These are phyloP conservation scores for Erucastrum elatum DNA, from an alignment of 345 rosid species.

Conservation along the genomic window DNA sequence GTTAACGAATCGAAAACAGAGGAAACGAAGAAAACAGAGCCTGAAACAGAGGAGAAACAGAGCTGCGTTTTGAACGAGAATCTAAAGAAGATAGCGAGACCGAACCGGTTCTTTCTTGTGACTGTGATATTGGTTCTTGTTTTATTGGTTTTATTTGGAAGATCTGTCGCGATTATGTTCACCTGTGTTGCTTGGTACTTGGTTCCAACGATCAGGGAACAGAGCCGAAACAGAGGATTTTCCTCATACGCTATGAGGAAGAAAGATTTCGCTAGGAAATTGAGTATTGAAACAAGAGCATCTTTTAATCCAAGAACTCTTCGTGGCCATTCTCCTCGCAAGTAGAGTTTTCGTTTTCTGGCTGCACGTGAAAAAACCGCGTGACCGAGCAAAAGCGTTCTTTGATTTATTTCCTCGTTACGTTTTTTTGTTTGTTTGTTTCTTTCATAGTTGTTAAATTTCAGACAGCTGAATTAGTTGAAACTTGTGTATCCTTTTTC, in stretches of 20 bases:
- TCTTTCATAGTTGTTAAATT: conserved; percentile 27
- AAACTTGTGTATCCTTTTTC: conserved; percentile 1
- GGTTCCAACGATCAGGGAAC: conserved; percentile 48
- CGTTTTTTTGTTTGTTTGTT: conserved; percentile 3
- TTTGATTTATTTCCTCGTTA: not conserved
- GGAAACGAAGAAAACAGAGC: conserved; percentile 26
- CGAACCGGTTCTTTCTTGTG: conserved; percentile 52
- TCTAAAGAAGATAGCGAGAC: conserved; percentile 41
- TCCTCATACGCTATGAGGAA: conserved; percentile 38
- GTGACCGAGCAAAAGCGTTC: conserved; percentile 15
- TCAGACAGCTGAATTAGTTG: conserved; percentile 26
- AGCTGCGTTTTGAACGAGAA: conserved; percentile 32
- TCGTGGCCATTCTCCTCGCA: conserved; percentile 13
- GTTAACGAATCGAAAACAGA: conserved; percentile 32
- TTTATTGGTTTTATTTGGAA: conserved; percentile 56
- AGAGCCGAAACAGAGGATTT: conserved; percentile 25
- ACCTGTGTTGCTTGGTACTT: conserved; percentile 69
- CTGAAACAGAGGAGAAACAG: conserved; percentile 33
- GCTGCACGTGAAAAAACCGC: conserved; percentile 31
- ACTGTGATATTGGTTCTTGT: conserved; percentile 53
- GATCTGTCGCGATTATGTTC: conserved; percentile 58
- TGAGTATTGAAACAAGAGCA: conserved; percentile 41
- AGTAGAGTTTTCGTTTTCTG: conserved; percentile 27
- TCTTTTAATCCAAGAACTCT: conserved; percentile 41
- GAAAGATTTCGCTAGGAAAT: conserved; percentile 46